phyloP scores from a whole-genome alignment of 768 basidiomycete genomes.

The Postia placenta region DNA sequence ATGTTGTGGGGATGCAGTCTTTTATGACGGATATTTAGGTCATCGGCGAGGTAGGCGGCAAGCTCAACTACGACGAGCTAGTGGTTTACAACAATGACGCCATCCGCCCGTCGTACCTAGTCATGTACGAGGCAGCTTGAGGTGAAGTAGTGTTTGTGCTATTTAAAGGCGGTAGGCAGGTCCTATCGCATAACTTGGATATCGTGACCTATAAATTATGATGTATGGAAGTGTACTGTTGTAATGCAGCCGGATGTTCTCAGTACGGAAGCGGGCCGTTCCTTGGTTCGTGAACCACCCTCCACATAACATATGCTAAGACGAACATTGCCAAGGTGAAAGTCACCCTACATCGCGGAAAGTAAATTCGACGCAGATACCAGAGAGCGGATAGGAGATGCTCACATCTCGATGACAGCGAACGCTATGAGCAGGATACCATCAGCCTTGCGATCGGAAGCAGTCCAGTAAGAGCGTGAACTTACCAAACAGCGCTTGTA shows the following conservation, averaged over 20 bases:
- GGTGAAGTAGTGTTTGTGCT: background rate
- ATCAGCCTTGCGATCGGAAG: background rate
- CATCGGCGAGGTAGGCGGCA: slow-evolving; percentile 60
- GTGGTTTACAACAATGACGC: slow-evolving; percentile 69
- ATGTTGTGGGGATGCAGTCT: background rate
- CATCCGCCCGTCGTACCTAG: slow-evolving; percentile 64
- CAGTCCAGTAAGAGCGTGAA: background rate
- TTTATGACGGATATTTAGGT: no score
- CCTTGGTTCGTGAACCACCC: background rate
- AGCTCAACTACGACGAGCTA: slow-evolving; percentile 65
- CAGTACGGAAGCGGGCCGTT: background rate
- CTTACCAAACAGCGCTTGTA: slow-evolving; percentile 49
- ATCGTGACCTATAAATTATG: background rate
- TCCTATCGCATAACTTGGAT: background rate
- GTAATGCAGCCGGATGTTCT: no score
- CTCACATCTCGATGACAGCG: background rate
- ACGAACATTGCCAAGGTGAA: background rate
- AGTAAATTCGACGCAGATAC: background rate
- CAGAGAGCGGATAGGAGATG: background rate
- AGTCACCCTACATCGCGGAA: background rate
- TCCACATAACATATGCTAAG: background rate
- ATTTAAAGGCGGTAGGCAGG: background rate
- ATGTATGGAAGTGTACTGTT: no score
- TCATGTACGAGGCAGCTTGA: slow-evolving; percentile 42
- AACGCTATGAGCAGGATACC: background rate